A percentile compares a stretch with the other conserved stretches of the same genome.
phyloP scores from a whole-genome alignment of 352 stramenopile genomes.

The Globisporangium recalcitrans region DNA sequence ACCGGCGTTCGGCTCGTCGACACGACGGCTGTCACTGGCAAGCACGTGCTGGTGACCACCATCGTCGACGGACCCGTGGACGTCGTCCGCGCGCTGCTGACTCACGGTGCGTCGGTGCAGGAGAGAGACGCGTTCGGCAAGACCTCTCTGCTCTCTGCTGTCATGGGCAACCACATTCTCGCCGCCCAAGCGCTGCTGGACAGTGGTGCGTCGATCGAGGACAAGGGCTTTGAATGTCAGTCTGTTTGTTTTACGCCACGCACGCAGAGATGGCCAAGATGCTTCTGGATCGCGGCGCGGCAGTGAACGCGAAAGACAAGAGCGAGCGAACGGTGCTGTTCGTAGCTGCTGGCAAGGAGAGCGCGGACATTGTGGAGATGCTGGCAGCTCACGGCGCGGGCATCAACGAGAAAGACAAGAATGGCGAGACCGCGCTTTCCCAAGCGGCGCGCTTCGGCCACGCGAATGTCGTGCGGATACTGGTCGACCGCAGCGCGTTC shows the following conservation, averaged over 20 bases:
- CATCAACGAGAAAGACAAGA: constrained; percentile 15
- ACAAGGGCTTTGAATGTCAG: constrained; percentile 9
- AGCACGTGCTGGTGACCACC: constrained; percentile 13
- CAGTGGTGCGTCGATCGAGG: constrained; percentile 5
- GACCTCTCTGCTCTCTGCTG: constrained; percentile 12
- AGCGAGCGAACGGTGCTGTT: constrained; percentile 15
- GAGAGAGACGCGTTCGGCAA: constrained; percentile 15
- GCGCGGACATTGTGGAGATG: constrained; percentile 7
- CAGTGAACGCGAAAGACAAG: neutral
- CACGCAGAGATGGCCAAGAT: constrained; percentile 4
- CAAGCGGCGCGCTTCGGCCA: constrained; percentile 14
- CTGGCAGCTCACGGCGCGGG: constrained; percentile 2
- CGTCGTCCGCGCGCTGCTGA: constrained; percentile 13
- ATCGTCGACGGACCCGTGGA: constrained; percentile 15
- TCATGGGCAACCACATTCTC: constrained; percentile 13
- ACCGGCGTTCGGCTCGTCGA: neutral
- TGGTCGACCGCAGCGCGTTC: constrained; percentile 13
- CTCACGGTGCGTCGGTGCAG: constrained; percentile 4
- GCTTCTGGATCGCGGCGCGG: constrained; percentile 8
- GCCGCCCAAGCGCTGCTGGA: constrained; percentile 8
- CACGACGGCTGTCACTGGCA: neutral
- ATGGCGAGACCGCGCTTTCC: constrained; percentile 15
- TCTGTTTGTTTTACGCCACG: constrained; percentile 15
- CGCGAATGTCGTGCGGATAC: neutral
- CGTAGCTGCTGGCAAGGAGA: constrained; percentile 9